Percentiles rank a stretch among this genome's conserved stretches.
Conservation (phyloP, 2,329 filamentous ascomycete genomes). For the Ascosphaera apis region DNA sequence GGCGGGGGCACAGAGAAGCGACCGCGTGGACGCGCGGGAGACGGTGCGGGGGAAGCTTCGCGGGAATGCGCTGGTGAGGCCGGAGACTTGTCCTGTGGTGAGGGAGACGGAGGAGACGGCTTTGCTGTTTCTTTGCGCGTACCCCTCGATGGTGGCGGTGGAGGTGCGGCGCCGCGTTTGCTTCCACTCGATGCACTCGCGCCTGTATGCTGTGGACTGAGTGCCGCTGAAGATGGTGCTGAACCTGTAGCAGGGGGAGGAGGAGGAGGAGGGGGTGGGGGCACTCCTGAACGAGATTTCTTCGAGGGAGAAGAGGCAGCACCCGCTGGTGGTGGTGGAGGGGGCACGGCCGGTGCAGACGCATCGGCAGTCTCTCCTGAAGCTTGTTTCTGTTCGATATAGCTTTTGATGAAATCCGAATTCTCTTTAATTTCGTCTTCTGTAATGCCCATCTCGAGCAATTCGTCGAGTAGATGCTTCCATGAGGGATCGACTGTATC, state of each 20-base stretch:
- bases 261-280: slow-evolving; percentile 10
- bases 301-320: slow-evolving; percentile 24
- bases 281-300: slow-evolving; percentile 19
- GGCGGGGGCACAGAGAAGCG: slow-evolving; percentile 72
- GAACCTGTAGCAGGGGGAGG: too few species aligned
- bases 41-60: slow-evolving; percentile 33
- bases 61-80: too few species aligned
- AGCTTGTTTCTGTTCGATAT: slow-evolving; percentile 40
- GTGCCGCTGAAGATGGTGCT: too few species aligned
- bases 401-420: slow-evolving; percentile 43
- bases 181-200: too few species aligned
- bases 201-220: too few species aligned
- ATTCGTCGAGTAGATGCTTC: slow-evolving; percentile 36
- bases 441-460: slow-evolving; percentile 42
- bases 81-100: too few species aligned
- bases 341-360: slow-evolving; percentile 31
- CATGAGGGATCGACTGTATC: slow-evolving; percentile 39
- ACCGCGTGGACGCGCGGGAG: slow-evolving; percentile 42
- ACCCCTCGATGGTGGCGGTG: slow-evolving; percentile 29
- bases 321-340: slow-evolving; percentile 38
- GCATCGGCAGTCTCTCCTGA: slow-evolving; percentile 35
- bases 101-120: too few species aligned
- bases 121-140: slow-evolving; percentile 19
- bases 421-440: slow-evolving; percentile 45
- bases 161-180: slow-evolving; percentile 39